phyloP scores from a whole-genome alignment of 75 land plant genomes.

The Gnetum montanum region DNA sequence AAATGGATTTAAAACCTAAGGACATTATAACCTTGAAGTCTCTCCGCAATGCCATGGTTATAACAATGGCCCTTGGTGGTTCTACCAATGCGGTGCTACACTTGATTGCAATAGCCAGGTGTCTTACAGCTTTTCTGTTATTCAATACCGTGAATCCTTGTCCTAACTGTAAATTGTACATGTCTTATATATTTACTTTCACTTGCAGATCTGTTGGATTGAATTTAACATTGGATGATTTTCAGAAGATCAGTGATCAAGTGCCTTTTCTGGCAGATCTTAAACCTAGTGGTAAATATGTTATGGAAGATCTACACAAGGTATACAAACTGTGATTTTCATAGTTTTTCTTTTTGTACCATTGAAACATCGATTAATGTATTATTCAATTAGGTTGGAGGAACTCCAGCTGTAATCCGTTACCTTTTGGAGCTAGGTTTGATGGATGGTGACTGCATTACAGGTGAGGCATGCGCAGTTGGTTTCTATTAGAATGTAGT shows the following conservation, averaged over 20 bases:
- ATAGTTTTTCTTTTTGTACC: background rate
- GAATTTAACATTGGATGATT: slow-evolving; percentile 77
- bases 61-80: slow-evolving; percentile 97
- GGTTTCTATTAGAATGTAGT: too few relatives aligned
- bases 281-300: slow-evolving; percentile 97
- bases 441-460: slow-evolving; percentile 87
- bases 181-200: too few relatives aligned
- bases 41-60: slow-evolving; percentile 87
- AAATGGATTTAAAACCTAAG: slow-evolving; percentile 81
- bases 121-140: too few relatives aligned
- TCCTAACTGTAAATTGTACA: background rate
- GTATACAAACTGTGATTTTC: slow-evolving; percentile 14
- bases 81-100: slow-evolving; percentile 98
- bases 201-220: slow-evolving; percentile 80
- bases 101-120: slow-evolving; percentile 98
- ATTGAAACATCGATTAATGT: too few relatives aligned
- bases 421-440: slow-evolving; percentile 70
- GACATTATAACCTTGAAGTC: slow-evolving; percentile 85
- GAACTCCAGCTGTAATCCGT: slow-evolving; percentile 86
- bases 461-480: slow-evolving; percentile 58
- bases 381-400: slow-evolving; percentile 83
- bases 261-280: slow-evolving; percentile 96
- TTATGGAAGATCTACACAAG: slow-evolving; percentile 98
- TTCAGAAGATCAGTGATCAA: slow-evolving; percentile 88
- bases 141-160: background rate